Base-by-base conservation (phyloP, 306 rosid species). In the Prunus davidiana region DNA sequence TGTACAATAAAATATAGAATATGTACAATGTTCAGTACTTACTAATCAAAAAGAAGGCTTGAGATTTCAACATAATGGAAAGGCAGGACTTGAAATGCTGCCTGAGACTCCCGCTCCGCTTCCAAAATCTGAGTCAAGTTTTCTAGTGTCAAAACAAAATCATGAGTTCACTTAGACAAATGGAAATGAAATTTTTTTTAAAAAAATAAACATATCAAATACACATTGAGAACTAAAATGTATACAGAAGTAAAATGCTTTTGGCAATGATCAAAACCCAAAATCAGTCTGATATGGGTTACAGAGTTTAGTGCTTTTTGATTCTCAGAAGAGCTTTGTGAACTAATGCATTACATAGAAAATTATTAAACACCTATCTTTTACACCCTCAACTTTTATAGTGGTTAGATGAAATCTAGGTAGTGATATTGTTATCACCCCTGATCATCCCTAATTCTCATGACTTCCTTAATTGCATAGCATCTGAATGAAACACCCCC, bases 31-130 rank as follows among this genome's bases (percentile, higher is more conserved):
- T 66, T 49, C 67, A 69, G 56, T 43, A 84, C 95, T 85, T 83
- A 93, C 98, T 87, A 90, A 51, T 91, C 89, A 83, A 86, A 88
- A 82, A 89, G 88, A 86, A 87, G 93, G 75, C 88, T 88, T 22
- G 98, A 89, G 76, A 92, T 92, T 86, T 96, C 99, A 47, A 96
- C 91, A 71, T 96, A 96, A 89, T 96, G 96, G 72, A 96, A 96
- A 54, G 98, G 99, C 77, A 96, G 82, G 46, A 90, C 86, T 66
- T 89, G 97, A 32, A 92, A 96, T 72, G 93, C 82, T 79, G 91
- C 93, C 81, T 89, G 98, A 72, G 99, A 88, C 47, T 89, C 89
- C 13, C 98, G 89, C 83, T 96, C 97, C 5, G 90, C 91, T 79
- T 96, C 99, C 84, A 92, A 83, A 83, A 89, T 88, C 82, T 85